Percentiles rank a stretch among this genome's conserved stretches.
phyloP scores from a whole-genome alignment of 768 basidiomycete genomes.

The Dioszegia aurantiaca region DNA sequence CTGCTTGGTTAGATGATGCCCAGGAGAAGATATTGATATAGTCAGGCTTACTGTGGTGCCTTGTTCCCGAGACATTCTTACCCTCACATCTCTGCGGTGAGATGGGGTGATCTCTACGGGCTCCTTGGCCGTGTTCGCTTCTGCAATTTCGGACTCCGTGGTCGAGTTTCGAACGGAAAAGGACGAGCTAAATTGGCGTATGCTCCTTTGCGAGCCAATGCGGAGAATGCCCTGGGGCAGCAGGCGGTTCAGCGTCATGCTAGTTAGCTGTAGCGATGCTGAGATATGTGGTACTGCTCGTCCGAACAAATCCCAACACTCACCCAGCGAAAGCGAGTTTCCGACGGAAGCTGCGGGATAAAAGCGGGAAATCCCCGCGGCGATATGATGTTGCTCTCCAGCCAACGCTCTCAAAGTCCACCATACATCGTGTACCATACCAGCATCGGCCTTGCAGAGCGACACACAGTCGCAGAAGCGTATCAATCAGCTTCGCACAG shows the following conservation, averaged over 20 bases:
- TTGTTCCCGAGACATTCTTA: background rate
- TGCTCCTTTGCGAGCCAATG: background rate
- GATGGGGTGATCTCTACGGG: constrained; percentile 7
- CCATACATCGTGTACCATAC: background rate
- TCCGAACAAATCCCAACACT: too few relatives aligned
- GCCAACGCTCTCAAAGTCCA: background rate
- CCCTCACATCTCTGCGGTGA: constrained; percentile 3
- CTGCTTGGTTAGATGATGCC: background rate
- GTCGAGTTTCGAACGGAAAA: background rate
- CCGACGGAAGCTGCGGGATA: constrained; percentile 4
- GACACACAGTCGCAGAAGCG: background rate
- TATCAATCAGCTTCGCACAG: too few relatives aligned
- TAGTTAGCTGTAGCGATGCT: background rate
- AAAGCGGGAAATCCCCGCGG: background rate
- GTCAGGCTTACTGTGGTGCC: background rate
- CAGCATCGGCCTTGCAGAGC: background rate
- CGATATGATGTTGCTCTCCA: background rate
- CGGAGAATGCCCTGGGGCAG: background rate
- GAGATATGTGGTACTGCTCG: too few relatives aligned
- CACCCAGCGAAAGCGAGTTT: too few relatives aligned
- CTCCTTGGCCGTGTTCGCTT: background rate
- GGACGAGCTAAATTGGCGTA: background rate
- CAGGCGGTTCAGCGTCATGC: constrained; percentile 1
- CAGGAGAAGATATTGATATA: background rate
- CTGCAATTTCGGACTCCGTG: too few relatives aligned